Evolutionary conservation across 164 flowering plant genomes (phyloP).

Genomic region (Liriodendron chinense): DNA sequence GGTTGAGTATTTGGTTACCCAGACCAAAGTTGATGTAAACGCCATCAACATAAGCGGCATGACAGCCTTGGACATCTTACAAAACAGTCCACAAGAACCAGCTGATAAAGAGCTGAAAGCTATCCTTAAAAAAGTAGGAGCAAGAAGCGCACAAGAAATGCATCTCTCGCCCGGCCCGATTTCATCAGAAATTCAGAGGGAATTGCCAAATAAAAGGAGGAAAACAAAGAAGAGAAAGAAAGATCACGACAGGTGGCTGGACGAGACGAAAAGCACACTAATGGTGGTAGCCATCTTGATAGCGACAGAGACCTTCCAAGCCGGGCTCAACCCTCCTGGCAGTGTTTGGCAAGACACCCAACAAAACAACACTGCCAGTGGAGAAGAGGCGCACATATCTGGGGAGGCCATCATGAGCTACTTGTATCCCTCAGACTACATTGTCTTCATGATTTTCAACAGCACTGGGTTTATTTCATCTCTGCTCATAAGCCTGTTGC

Average conservation of each 20-base stretch:
- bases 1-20: neutral
- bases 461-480: constrained; percentile 23
- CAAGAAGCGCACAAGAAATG: neutral
- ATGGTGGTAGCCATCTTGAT: constrained; percentile 22
- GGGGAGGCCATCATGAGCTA: neutral
- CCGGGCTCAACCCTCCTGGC: constrained; percentile 24
- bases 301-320: constrained; percentile 22
- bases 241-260: neutral
- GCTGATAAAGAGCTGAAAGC: neutral
- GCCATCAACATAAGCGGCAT: neutral
- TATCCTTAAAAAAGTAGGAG: constrained; percentile 2
- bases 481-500: constrained; percentile 23
- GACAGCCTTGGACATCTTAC: constrained; percentile 1
- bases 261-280: constrained; percentile 3
- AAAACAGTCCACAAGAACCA: neutral
- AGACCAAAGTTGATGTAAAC: neutral
- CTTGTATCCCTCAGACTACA: neutral
- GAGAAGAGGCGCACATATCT: neutral
- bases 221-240: neutral
- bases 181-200: neutral
- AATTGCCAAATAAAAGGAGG: neutral
- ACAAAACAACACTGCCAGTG: neutral
- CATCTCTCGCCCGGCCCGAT: neutral
- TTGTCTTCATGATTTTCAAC: constrained; percentile 4
- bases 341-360: neutral